phyloP scores from a whole-genome alignment of 345 rosid genomes.

The Citrus sp. region DNA sequence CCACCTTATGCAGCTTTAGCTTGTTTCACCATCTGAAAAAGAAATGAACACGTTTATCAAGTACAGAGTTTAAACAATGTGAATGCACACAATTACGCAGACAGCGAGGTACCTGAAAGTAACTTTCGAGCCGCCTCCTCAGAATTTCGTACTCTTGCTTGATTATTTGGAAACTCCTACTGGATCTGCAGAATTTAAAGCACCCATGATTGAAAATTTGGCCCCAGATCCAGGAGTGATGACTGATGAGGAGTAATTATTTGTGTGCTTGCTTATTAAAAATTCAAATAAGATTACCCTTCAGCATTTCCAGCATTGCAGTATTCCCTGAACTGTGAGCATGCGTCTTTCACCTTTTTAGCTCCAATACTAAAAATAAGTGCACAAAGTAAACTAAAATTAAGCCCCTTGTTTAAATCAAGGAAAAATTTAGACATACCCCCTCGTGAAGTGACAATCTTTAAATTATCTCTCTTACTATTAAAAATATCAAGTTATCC shows the following conservation, averaged over 20 bases:
- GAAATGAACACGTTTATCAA: background rate
- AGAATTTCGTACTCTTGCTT: slow-evolving; percentile 39
- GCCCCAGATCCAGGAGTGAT: too few species aligned
- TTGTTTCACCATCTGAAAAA: slow-evolving; percentile 23
- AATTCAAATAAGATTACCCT: slow-evolving; percentile 20
- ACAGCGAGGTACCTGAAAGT: slow-evolving; percentile 32
- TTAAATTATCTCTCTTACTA: fast-evolving
- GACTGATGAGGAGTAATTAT: background rate
- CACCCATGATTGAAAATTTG: background rate
- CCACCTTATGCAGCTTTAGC: slow-evolving; percentile 5
- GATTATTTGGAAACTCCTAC: slow-evolving; percentile 27
- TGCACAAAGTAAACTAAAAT: background rate
- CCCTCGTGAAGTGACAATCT: too few species aligned
- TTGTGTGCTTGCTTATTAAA: background rate
- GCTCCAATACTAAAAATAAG: slow-evolving; percentile 37
- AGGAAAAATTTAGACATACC: too few species aligned
- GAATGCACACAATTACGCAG: background rate
- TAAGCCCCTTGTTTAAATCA: background rate
- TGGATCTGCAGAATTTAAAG: slow-evolving; percentile 24
- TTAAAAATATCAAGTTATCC: fast-evolving
- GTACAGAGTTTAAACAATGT: background rate
- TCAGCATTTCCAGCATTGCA: slow-evolving; percentile 25
- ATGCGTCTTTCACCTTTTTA: slow-evolving; percentile 27
- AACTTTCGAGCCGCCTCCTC: slow-evolving; percentile 39
- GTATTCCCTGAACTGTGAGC: slow-evolving; percentile 24